Base-by-base conservation (phyloP, 768 basidiomycete species). In the Lactarius psammicola region DNA sequence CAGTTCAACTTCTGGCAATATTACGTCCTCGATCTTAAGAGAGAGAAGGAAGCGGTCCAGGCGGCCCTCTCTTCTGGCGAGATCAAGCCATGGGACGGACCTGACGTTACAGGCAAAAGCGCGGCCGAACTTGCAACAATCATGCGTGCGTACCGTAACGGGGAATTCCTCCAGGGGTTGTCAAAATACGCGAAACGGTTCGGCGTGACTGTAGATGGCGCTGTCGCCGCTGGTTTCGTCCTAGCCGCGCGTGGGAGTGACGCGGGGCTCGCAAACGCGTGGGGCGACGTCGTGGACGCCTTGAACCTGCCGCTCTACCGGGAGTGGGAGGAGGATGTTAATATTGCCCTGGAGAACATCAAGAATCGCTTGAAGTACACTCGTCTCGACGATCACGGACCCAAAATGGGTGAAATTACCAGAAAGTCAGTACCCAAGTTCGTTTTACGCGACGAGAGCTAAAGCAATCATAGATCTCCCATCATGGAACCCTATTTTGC, bases 401-500 rank as follows among this genome's bases (percentile, higher is more conserved):
- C 94, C 0, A 89, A 85, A 74, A 73, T 92, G 31, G 95, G 94
- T 1, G 82, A 87, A 68, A 94, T 99, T 68, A 86, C 85, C 11
- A 81, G 78, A 70, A 72, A 81, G 94, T 94, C 70, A 75, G 89
- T 82, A 53, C 13, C 59, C 10, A 51, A 54, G 23, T 11, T 40
- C 65, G 3, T 54, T 40, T 53, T 36, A 28, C 5, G 49, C 33
- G 65, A 69, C 40, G 51, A 46, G 65, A 26, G 64, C 53, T 42
- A 26, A 33, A 38, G 23, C 11, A 53, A 49, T 63, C 36, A 0
- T 70, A 97, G 95, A 46, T 82, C 80, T 18, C 94, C 96, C 26
- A 80, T 99, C 53, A 89, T 94, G 53, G 97, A 98, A 73, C 76
- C 83, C 4, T 98, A 98, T 78, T 99, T 99, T 77, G 98, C 95